Evolutionary conservation across 208 protist genomes (phyloP), one percentile per base, ranked within the genome.

Genomic region (Crithidia sp.): DNA sequence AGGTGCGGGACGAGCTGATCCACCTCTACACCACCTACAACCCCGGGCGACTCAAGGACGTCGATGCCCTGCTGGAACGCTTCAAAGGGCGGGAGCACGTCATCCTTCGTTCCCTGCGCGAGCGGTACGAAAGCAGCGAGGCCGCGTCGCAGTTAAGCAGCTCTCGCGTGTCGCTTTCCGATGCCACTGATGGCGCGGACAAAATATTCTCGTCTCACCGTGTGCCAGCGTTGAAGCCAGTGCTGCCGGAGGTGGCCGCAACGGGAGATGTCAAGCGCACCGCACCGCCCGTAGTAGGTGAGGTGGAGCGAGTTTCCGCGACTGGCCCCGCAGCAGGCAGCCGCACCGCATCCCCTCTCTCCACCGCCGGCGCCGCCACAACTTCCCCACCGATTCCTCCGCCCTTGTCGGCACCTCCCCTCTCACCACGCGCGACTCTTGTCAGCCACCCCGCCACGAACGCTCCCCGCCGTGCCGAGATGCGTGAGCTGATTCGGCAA

Each of bases 11-110:
- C 7, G 73, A 76, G 62, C 76, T 90, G 3, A 47, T 79, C 50
- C 57, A 44, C 28, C 82, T 93, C 54, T 93, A 93, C 71, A 56
- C 72, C 40, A 45, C 60, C 28, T 78, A 93, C 76, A 88, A 93
- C 72, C 88, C 88, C 0, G 50, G 41, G n/a, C 87, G 87, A 36
- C 67, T 93, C 6, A 68, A 67, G 40, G 83, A 88, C 36, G 77
- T 90, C 2, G 85, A 90, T 69, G 59, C 59, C 14, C 63, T 88
- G 39, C 69, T 90, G 7, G 54, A 45, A 13, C 79, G 75, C 13
- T 93, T 86, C 78, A 77, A 80, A 36, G 88, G 88, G 0, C 77
- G 85, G 45, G 83, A 89, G 72, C 73, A 72, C 12, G 57, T 67
- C 10, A 85, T 93, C 72, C 54, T 93, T 37, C 39, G 62, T 6